phyloP scores from a whole-genome alignment of 257 asterid species.

The Buddleja alternifolia region DNA sequence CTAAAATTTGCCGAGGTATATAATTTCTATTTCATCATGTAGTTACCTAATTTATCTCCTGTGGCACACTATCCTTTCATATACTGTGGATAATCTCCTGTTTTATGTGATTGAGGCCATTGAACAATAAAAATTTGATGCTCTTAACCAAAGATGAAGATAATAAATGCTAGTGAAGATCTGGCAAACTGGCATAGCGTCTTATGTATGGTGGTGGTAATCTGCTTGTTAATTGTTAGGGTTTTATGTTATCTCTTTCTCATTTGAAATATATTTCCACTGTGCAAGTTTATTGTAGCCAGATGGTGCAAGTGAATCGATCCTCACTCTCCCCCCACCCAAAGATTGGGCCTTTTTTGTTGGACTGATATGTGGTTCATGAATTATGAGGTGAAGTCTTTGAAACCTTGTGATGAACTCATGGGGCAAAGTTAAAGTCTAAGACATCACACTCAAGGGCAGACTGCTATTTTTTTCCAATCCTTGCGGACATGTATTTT shows the following conservation, averaged over 20 bases:
- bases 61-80: slow-evolving; percentile 18
- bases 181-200: slow-evolving; percentile 20
- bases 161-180: slow-evolving; percentile 1
- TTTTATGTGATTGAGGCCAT: slow-evolving; percentile 13
- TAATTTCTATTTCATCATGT: slow-evolving; percentile 15
- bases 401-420: slow-evolving; percentile 21
- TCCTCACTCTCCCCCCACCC: not conserved
- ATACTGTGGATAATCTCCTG: slow-evolving; percentile 6
- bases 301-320: not conserved
- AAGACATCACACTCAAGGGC: slow-evolving; percentile 2
- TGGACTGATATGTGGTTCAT: not conserved
- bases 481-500: too few relatives aligned
- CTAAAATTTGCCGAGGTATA: slow-evolving; percentile 85
- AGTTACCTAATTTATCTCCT: slow-evolving; percentile 27
- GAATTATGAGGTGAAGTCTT: slow-evolving; percentile 1
- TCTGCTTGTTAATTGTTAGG: slow-evolving; percentile 1
- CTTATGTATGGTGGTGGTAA: slow-evolving; percentile 19
- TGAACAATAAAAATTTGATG: slow-evolving; percentile 8
- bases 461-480: not conserved
- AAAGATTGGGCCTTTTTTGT: not conserved
- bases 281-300: slow-evolving; percentile 17
- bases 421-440: slow-evolving; percentile 1
- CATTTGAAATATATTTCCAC: not conserved
- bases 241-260: slow-evolving; percentile 2
- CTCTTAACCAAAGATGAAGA: slow-evolving; percentile 12